Percentiles rank a stretch among this genome's conserved stretches.
Evolutionary conservation across 2,329 filamentous ascomycete species (phyloP).

Genomic region (Xylaria arbuscula): DNA sequence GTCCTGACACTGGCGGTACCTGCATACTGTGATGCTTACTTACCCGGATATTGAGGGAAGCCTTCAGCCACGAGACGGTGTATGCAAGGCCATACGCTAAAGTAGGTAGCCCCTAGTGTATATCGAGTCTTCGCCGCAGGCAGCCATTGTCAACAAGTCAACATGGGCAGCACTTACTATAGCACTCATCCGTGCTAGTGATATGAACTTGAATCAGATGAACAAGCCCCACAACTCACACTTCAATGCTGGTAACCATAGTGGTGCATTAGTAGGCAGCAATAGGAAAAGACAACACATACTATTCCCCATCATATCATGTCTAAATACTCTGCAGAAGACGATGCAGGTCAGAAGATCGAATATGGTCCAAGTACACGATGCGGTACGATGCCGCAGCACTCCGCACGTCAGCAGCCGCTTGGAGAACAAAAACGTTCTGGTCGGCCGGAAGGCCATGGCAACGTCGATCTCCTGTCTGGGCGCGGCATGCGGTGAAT

Average conservation of each 20-base stretch:
- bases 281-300: constrained; percentile 3
- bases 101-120: no score
- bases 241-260: background rate
- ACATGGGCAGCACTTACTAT: background rate
- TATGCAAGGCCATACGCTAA: background rate
- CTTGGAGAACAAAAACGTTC: constrained; percentile 24
- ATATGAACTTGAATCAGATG: background rate
- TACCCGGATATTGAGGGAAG: background rate
- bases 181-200: background rate
- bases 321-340: background rate
- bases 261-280: background rate
- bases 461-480: constrained; percentile 42
- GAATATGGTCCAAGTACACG: constrained; percentile 6
- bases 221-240: background rate
- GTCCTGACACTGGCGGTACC: constrained; percentile 7
- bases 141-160: background rate
- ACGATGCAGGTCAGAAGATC: constrained; percentile 4
- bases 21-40: constrained; percentile 8
- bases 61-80: background rate
- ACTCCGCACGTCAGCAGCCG: constrained; percentile 13
- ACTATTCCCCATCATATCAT: constrained; percentile 22
- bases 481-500: constrained; percentile 24
- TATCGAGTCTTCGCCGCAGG: background rate
- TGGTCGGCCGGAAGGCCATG: constrained; percentile 38
- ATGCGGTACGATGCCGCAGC: background rate